phyloP scores from a whole-genome alignment of 768 basidiomycete genomes.

The Royoungia palumana region DNA sequence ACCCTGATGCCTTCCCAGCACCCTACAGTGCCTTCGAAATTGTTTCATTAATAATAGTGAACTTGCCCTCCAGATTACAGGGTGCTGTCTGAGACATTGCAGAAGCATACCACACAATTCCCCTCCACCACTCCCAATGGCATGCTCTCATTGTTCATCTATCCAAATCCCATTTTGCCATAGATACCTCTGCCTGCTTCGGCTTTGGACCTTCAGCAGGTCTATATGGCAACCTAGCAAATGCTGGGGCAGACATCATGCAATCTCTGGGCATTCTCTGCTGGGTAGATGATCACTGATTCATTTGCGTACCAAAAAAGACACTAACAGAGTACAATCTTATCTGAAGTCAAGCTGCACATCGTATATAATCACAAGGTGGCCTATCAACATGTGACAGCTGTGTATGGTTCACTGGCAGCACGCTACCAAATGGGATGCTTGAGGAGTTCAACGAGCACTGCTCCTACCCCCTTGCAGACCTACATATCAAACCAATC shows the following conservation, averaged over 20 bases:
- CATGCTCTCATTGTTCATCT: slow-evolving; percentile 30
- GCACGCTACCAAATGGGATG: too few relatives aligned
- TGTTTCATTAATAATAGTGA: not conserved
- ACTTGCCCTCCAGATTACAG: not conserved
- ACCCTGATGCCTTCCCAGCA: slow-evolving; percentile 5
- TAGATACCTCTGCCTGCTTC: not conserved
- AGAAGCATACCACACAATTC: slow-evolving; percentile 22
- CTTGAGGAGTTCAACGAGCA: too few relatives aligned
- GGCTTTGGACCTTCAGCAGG: not conserved
- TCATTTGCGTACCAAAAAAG: too few relatives aligned
- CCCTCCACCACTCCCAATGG: slow-evolving; percentile 34
- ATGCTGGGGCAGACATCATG: slow-evolving; percentile 2
- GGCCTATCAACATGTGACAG: too few relatives aligned
- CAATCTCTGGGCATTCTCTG: too few relatives aligned
- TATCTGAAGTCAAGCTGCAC: too few relatives aligned
- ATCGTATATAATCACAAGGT: too few relatives aligned
- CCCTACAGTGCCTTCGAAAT: not conserved
- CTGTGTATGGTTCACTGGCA: too few relatives aligned
- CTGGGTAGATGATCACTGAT: too few relatives aligned
- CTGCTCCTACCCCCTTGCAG: too few relatives aligned
- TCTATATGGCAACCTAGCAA: not conserved
- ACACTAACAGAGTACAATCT: too few relatives aligned
- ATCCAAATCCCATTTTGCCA: slow-evolving; percentile 4
- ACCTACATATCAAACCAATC: too few relatives aligned
- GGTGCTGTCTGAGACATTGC: not conserved